Evolutionary conservation across 148 eudicot genomes (phyloP).

Genomic region (Tetragonia tetragonoides): DNA sequence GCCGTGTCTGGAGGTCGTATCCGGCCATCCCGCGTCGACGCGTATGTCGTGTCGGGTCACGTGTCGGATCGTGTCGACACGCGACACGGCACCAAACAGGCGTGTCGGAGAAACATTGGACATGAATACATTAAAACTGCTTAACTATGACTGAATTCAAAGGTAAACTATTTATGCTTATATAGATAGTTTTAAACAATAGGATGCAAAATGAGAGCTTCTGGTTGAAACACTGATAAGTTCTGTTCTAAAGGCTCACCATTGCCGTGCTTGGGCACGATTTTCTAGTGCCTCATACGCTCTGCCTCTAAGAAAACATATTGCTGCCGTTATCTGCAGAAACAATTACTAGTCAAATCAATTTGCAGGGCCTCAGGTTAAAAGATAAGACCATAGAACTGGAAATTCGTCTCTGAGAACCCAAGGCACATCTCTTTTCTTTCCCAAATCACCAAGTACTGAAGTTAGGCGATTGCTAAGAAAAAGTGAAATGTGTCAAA

Average conservation of each 20-base stretch:
- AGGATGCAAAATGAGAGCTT: background rate
- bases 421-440: background rate
- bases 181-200: background rate
- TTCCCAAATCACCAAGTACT: too few species aligned
- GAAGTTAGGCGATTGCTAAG: too few species aligned
- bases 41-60: too few species aligned
- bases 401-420: background rate
- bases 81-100: too few species aligned
- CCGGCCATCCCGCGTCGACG: too few species aligned
- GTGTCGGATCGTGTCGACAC: too few species aligned
- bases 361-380: background rate
- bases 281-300: constrained; percentile 94
- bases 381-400: background rate
- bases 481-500: too few species aligned
- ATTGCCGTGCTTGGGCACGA: constrained; percentile 85
- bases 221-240: background rate
- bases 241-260: constrained; percentile 45
- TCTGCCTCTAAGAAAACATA: constrained; percentile 90
- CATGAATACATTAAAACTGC: background rate
- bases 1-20: too few species aligned
- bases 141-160: background rate
- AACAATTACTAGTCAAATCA: background rate
- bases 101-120: too few species aligned
- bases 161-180: background rate
- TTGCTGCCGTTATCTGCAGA: constrained; percentile 81